phyloP scores from a whole-genome alignment of 306 rosid genomes.

The Dryas alaskensis region DNA sequence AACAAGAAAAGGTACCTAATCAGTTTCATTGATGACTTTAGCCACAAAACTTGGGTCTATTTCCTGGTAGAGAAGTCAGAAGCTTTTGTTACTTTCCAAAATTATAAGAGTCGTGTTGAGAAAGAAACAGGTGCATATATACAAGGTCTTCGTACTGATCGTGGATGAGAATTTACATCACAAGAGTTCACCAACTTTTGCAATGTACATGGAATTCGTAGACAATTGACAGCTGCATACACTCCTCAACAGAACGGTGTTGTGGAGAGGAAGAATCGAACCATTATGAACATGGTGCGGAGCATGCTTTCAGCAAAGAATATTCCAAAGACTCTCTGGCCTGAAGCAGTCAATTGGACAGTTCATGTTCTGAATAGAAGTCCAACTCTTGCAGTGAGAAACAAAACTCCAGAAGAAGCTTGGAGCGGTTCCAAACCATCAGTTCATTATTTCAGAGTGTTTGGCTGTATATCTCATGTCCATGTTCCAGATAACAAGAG shows the following conservation, averaged over 20 bases:
- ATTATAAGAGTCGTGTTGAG: not conserved
- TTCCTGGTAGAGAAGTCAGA: too few species aligned
- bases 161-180: not conserved
- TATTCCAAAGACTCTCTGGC: not conserved
- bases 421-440: not conserved
- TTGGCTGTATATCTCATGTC: not conserved
- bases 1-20: not conserved
- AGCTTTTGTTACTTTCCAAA: too few species aligned
- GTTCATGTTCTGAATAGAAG: slow-evolving; percentile 1
- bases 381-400: not conserved
- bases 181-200: not conserved
- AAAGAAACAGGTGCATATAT: not conserved
- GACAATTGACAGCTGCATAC: not conserved
- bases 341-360: not conserved
- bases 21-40: too few species aligned
- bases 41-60: too few species aligned
- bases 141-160: not conserved
- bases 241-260: not conserved
- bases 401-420: not conserved
- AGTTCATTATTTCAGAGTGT: not conserved
- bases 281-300: not conserved
- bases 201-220: not conserved
- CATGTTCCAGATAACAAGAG: not conserved
- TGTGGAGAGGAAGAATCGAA: not conserved
- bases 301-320: not conserved